These are phyloP conservation scores for Sporothrix curviconia DNA, from an alignment of 2,329 filamentous ascomycete genomes.

Conservation along the genomic window DNA sequence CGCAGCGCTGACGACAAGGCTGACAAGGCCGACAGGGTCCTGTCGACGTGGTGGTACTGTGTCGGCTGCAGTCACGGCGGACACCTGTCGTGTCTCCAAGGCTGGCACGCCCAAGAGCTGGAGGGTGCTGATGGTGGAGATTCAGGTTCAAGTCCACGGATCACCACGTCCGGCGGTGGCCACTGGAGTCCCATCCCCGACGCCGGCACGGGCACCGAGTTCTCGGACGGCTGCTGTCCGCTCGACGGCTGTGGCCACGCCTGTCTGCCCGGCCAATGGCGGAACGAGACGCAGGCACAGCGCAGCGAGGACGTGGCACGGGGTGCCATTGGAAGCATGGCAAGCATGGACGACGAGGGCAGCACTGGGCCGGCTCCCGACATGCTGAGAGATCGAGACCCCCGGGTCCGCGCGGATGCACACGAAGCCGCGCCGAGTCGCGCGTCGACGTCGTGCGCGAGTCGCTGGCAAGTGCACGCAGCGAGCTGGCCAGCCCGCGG, in stretches of 20 bases:
- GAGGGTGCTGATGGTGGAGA: too few relatives aligned
- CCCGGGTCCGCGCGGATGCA: slow-evolving; percentile 39
- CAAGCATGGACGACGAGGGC: slow-evolving; percentile 12
- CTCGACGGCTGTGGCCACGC: slow-evolving; percentile 60
- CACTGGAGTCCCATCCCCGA: slow-evolving; percentile 15
- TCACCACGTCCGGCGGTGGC: slow-evolving; percentile 18
- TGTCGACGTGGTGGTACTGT: slow-evolving; percentile 57
- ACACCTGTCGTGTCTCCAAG: slow-evolving; percentile 52
- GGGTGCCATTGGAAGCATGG: too few relatives aligned
- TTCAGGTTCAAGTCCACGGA: too few relatives aligned
- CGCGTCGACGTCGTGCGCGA: slow-evolving; percentile 54
- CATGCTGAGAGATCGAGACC: too few relatives aligned
- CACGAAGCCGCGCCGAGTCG: slow-evolving; percentile 53
- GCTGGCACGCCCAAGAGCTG: slow-evolving; percentile 42
- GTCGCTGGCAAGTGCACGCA: slow-evolving; percentile 30
- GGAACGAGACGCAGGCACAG: slow-evolving; percentile 39
- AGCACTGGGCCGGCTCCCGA: too few relatives aligned
- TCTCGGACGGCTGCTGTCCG: slow-evolving; percentile 54
- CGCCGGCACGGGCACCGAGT: slow-evolving; percentile 24
- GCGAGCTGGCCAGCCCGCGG: slow-evolving; percentile 17
- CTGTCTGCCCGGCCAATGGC: slow-evolving; percentile 52
- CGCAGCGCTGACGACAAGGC: neutral
- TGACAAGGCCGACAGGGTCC: slow-evolving; percentile 21
- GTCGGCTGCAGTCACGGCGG: slow-evolving; percentile 57
- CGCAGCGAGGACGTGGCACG: slow-evolving; percentile 49